Conservation (phyloP, 176 grass and related monocot species). For the Oryza brachyantha region DNA sequence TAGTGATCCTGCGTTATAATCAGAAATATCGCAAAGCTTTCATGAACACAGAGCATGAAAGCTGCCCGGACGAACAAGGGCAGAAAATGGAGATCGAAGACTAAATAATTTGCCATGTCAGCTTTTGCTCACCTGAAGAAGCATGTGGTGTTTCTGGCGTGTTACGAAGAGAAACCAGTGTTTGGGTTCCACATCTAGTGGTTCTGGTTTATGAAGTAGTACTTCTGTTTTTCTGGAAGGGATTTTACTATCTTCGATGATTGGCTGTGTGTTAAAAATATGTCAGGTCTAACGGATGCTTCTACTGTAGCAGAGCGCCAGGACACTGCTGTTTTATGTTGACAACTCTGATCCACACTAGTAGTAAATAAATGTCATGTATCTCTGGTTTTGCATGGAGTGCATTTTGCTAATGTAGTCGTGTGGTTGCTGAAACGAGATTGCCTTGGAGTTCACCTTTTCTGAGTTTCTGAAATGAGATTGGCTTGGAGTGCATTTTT, state of each 20-base stretch:
- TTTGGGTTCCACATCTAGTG: constrained; percentile 37
- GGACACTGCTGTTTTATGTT: background rate
- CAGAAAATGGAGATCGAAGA: constrained; percentile 31
- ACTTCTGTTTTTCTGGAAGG: too few species aligned
- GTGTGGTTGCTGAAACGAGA: too few species aligned
- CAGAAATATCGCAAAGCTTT: constrained; percentile 38
- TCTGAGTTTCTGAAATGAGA: too few species aligned
- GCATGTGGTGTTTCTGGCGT: too few species aligned
- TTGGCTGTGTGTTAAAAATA: background rate
- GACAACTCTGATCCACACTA: background rate
- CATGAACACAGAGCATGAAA: constrained; percentile 21
- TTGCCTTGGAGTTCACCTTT: too few species aligned
- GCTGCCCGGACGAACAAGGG: constrained; percentile 34
- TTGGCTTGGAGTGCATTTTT: too few species aligned
- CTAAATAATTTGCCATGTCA: background rate
- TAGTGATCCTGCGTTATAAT: constrained; percentile 67
- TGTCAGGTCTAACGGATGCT: background rate
- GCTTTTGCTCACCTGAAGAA: background rate
- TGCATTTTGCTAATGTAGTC: too few species aligned
- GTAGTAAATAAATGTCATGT: background rate
- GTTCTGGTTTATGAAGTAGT: background rate
- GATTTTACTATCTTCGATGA: background rate
- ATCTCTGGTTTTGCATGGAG: too few species aligned
- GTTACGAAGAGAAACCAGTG: background rate
- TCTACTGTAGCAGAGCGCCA: background rate